A percentile compares a stretch with the other conserved stretches of the same genome.
These are phyloP conservation scores for Fusarium nematophilum DNA, from an alignment of 2,329 filamentous ascomycete genomes.

Conservation along the genomic window DNA sequence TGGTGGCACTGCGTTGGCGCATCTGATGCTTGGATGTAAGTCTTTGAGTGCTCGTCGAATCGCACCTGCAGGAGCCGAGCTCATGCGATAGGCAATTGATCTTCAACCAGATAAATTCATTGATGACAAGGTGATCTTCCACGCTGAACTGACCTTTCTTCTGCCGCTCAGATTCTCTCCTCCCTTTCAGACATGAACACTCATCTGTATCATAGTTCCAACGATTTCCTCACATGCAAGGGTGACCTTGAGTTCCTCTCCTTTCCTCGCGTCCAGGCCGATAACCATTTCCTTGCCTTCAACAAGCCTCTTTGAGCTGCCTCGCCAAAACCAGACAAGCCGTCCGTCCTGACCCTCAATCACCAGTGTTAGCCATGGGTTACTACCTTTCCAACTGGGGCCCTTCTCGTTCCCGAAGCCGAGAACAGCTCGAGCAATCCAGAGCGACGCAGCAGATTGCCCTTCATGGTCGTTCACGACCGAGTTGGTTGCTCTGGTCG, in stretches of 20 bases:
- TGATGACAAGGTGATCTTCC: conserved; percentile 6
- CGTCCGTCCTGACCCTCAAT: conserved; percentile 66
- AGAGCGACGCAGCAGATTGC: conserved; percentile 3
- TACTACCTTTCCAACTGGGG: conserved; percentile 71
- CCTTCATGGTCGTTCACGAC: neutral
- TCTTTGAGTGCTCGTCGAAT: neutral
- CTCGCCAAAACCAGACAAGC: conserved; percentile 75
- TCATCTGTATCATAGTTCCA: conserved; percentile 60
- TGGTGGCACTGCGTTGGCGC: neutral
- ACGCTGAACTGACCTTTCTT: neutral
- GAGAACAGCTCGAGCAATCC: conserved; percentile 71
- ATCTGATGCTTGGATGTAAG: too few relatives aligned
- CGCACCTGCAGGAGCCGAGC: neutral
- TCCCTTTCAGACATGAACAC: conserved; percentile 33
- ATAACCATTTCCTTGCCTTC: conserved; percentile 68
- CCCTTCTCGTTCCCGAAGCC: conserved; percentile 76
- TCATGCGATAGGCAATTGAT: neutral
- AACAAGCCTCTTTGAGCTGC: conserved; percentile 73
- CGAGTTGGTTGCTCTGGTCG: neutral
- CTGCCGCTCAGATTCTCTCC: neutral
- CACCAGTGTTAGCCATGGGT: conserved; percentile 78
- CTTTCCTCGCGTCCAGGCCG: conserved; percentile 62
- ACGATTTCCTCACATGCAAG: conserved; percentile 90
- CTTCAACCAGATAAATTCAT: neutral
- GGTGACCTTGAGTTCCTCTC: conserved; percentile 71